Evolutionary conservation across 2,329 filamentous ascomycete genomes (phyloP).

Genomic region (Trichoderma pleuroti): DNA sequence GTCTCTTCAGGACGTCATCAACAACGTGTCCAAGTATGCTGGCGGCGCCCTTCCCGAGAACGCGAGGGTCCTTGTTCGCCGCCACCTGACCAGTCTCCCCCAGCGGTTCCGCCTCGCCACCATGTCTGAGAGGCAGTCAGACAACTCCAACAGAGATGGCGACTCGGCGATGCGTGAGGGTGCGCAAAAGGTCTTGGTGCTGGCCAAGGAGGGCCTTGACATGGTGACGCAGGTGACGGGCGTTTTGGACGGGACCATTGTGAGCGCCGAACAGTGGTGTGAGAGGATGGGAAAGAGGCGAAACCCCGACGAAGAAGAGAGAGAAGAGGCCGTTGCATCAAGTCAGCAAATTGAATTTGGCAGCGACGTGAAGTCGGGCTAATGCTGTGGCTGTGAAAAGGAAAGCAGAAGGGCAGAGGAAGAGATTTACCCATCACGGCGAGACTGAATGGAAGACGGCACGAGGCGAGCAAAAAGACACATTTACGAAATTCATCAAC

Average conservation of each 20-base stretch:
- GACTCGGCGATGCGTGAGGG: conserved; percentile 45
- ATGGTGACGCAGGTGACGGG: conserved; percentile 91
- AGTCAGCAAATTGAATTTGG: conserved; percentile 27
- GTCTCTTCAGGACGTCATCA: conserved; percentile 75
- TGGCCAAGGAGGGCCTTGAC: conserved; percentile 86
- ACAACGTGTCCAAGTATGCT: conserved; percentile 82
- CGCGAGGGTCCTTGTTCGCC: conserved; percentile 75
- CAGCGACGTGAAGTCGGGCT: conserved; percentile 31
- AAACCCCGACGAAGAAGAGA: conserved; percentile 27
- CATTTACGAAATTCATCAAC: neutral
- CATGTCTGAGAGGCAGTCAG: conserved; percentile 36
- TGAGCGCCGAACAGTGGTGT: conserved; percentile 89
- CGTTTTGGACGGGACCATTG: conserved; percentile 83
- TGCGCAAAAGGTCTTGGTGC: conserved; percentile 75
- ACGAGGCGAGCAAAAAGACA: neutral
- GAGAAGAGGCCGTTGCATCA: conserved; percentile 21
- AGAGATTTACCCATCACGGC: neutral
- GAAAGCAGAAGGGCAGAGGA: neutral
- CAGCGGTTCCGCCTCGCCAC: conserved; percentile 75
- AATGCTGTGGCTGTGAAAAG: neutral
- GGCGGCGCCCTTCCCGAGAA: conserved; percentile 91
- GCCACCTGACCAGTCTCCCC: conserved; percentile 79
- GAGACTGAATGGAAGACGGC: neutral
- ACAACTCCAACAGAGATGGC: conserved; percentile 32
- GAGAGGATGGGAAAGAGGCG: conserved; percentile 61